Evolutionary conservation across 176 grass and related monocot species (phyloP).

Genomic region (Aegilops tauschii): DNA sequence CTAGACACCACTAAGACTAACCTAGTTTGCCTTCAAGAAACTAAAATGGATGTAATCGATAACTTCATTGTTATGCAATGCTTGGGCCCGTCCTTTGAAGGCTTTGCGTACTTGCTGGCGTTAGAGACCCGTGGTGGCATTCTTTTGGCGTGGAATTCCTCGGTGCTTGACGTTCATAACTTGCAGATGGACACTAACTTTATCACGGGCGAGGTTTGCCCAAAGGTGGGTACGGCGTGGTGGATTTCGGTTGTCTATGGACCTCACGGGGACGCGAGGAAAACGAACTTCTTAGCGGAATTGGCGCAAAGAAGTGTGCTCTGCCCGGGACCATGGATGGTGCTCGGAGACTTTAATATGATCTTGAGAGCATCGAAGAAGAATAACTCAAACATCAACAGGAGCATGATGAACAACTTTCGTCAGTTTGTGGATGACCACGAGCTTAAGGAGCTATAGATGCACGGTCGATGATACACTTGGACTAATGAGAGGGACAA

Average conservation of each 20-base stretch:
- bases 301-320: too few species aligned
- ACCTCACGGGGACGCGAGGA: neutral
- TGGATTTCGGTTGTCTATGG: neutral
- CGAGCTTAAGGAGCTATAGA: too few species aligned
- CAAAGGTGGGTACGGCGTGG: neutral
- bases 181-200: neutral
- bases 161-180: too few species aligned
- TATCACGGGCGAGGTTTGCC: neutral
- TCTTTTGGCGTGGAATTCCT: neutral
- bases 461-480: too few species aligned
- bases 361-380: too few species aligned
- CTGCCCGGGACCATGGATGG: too few species aligned
- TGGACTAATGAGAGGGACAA: too few species aligned
- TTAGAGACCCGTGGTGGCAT: neutral
- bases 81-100: neutral
- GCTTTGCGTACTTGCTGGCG: neutral
- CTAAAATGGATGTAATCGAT: neutral
- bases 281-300: too few species aligned
- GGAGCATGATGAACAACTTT: too few species aligned
- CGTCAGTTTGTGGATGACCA: too few species aligned
- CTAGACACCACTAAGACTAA: rapidly evolving
- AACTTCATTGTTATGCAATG: neutral
- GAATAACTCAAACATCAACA: too few species aligned
- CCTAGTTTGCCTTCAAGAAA: neutral
- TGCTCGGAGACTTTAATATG: too few species aligned